Evolutionary conservation across 192 early-diverging fungal species (phyloP), one percentile per base, ranked within the genome.

Genomic region (Coemansia sp.): DNA sequence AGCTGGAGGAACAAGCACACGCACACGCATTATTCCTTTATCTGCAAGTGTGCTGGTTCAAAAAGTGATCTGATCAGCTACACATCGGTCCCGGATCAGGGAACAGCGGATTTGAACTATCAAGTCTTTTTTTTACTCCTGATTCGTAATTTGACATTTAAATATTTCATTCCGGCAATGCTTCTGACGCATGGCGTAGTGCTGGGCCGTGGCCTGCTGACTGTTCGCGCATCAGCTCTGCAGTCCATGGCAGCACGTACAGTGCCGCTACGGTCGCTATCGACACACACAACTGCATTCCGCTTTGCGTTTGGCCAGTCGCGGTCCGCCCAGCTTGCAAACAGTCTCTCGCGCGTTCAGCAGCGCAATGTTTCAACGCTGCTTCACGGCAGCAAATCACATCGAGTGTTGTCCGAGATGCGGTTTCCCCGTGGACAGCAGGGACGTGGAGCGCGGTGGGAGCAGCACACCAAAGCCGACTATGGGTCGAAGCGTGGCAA

Each of bases 381-480:
- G 42, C 23, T n/a, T 20, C 31, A 14, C 11, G 23, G 25, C 28
- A 19, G 15, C 59, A 49, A 26, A 14, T 23, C 10, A 21, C 22
- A 9, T n/a, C 19, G 6, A 5, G 40, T 44, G 40, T 44, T 34
- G 15, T 44, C 14, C 14, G 15, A 12, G 3, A 15, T 44, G 40
- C 40, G 14, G 51, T 8, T 26, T 12, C 52, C 53, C 17, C 75
- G 60, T 10, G 69, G 66, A 6, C 76, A 79, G 64, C 76, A 79
- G 60, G 40, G 37, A 34, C 76, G 76, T 20, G 67, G 68, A 0
- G 71, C 60, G 19, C 64, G 76, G 57, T 79, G 76, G 76, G 76
- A 79, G 40, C 63, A 52, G 38, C 59, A 79, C 64, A 74, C 76
- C 31, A 79, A 71, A 57, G 76, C 76, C 5, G 57, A 78, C 57